Conservation (phyloP, 2,329 filamentous ascomycete species). For the Botrytis fabae region DNA sequence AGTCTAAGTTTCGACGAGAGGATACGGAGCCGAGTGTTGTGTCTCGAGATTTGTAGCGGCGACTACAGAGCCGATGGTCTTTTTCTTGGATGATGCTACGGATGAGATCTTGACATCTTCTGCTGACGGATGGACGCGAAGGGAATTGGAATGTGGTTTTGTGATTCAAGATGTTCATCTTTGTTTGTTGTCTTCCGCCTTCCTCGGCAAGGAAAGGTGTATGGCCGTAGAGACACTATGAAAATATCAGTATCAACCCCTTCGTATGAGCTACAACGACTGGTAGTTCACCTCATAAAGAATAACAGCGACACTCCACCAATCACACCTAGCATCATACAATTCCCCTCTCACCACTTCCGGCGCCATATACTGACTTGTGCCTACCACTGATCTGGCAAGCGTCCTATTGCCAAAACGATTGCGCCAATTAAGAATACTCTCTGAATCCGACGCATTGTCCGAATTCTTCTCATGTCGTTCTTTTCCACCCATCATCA, state of each 20-base stretch:
- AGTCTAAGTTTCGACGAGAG: slow-evolving; percentile 39
- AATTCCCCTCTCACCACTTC: slow-evolving; percentile 80
- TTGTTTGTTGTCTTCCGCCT: slow-evolving; percentile 72
- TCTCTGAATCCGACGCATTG: slow-evolving; percentile 42
- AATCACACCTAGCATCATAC: slow-evolving; percentile 94
- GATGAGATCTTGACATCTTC: slow-evolving; percentile 76
- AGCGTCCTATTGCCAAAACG: slow-evolving; percentile 66
- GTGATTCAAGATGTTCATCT: slow-evolving; percentile 80
- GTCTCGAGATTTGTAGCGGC: slow-evolving; percentile 71
- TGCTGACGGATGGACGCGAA: slow-evolving; percentile 61
- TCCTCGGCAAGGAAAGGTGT: slow-evolving; percentile 87
- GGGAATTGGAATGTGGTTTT: slow-evolving; percentile 71
- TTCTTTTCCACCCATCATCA: slow-evolving; percentile 44
- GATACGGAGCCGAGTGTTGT: slow-evolving; percentile 21
- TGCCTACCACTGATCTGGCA: slow-evolving; percentile 86
- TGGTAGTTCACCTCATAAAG: slow-evolving; percentile 66
- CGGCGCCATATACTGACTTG: slow-evolving; percentile 97
- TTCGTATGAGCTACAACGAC: neutral
- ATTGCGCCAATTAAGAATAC: slow-evolving; percentile 70
- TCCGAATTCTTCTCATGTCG: slow-evolving; percentile 44
- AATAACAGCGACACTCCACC: slow-evolving; percentile 95
- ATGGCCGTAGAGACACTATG: slow-evolving; percentile 78
- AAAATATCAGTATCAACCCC: neutral
- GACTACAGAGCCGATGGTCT: slow-evolving; percentile 73
- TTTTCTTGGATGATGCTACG: slow-evolving; percentile 70